Evolutionary conservation across 1,284 basidiomycete genomes (phyloP).

Genomic region (Xerocomus nothofagi): DNA sequence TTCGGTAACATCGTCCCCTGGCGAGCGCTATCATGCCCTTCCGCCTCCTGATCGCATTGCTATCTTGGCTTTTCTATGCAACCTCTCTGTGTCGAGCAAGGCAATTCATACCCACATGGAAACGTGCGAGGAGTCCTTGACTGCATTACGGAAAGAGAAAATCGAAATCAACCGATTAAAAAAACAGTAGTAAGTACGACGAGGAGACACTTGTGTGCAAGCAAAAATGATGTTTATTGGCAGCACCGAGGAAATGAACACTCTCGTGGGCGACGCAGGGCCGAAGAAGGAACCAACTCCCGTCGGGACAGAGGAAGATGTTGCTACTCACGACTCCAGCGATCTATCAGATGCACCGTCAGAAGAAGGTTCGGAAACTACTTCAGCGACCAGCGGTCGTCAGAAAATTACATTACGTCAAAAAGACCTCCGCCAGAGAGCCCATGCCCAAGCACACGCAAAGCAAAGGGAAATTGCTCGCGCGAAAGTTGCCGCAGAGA

Average conservation of each 20-base stretch:
- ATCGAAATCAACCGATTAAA: constrained; percentile 89
- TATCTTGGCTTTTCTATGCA: constrained; percentile 86
- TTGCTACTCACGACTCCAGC: constrained; percentile 59
- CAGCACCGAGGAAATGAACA: constrained; percentile 74
- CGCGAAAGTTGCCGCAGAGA: constrained; percentile 69
- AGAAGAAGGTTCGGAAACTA: constrained; percentile 53
- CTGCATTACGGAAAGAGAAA: constrained; percentile 92
- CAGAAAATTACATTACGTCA: constrained; percentile 51
- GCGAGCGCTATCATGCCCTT: constrained; percentile 73
- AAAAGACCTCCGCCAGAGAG: constrained; percentile 53
- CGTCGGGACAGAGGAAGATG: constrained; percentile 54
- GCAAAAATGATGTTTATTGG: constrained; percentile 10
- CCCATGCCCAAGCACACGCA: constrained; percentile 60
- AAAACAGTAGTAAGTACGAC: constrained; percentile 74
- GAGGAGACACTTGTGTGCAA: constrained; percentile 2
- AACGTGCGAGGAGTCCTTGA: constrained; percentile 83
- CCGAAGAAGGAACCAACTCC: constrained; percentile 48
- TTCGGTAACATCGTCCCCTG: constrained; percentile 50
- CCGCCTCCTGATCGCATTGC: constrained; percentile 79
- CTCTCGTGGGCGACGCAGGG: constrained; percentile 59
- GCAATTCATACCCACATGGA: constrained; percentile 88
- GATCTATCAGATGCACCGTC: constrained; percentile 69
- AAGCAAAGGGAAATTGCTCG: constrained; percentile 76
- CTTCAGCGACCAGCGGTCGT: constrained; percentile 41
- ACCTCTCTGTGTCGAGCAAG: constrained; percentile 88